These are phyloP conservation scores for Cucurbita maxima DNA, from an alignment of 306 rosid genomes.

Conservation along the genomic window DNA sequence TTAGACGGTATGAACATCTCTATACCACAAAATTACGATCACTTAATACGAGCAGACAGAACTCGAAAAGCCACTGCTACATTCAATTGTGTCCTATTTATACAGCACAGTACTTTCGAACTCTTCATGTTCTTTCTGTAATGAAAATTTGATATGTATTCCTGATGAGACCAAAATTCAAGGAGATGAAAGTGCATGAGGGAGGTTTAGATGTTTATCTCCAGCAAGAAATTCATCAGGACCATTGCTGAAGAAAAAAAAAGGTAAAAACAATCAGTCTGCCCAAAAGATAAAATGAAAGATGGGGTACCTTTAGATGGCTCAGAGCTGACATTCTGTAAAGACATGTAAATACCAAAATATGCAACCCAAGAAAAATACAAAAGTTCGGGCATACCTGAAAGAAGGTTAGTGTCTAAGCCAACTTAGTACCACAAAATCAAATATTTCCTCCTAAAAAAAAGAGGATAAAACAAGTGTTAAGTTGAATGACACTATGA, in stretches of 20 bases:
- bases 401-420: not conserved
- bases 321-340: constrained; percentile 94
- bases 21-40: not conserved
- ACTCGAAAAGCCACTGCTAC: not conserved
- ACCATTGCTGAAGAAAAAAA: constrained; percentile 40
- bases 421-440: not conserved
- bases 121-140: not conserved
- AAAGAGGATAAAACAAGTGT: not conserved
- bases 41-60: not conserved
- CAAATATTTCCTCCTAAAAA: not conserved
- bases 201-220: constrained; percentile 40
- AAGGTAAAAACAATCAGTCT: not conserved
- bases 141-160: not conserved
- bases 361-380: constrained; percentile 87
- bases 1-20: not conserved
- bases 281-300: not conserved
- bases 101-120: not conserved
- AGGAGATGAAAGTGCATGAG: constrained; percentile 31
- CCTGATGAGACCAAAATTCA: not conserved
- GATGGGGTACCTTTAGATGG: constrained; percentile 50
- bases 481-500: too few species aligned
- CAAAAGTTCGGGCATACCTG: constrained; percentile 91
- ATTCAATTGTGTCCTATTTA: not conserved
- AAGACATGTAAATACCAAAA: constrained; percentile 85
- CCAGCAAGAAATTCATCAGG: constrained; percentile 43